Evolutionary conservation across 306 rosid genomes (phyloP).

Genomic region (Prunus fruticosa): DNA sequence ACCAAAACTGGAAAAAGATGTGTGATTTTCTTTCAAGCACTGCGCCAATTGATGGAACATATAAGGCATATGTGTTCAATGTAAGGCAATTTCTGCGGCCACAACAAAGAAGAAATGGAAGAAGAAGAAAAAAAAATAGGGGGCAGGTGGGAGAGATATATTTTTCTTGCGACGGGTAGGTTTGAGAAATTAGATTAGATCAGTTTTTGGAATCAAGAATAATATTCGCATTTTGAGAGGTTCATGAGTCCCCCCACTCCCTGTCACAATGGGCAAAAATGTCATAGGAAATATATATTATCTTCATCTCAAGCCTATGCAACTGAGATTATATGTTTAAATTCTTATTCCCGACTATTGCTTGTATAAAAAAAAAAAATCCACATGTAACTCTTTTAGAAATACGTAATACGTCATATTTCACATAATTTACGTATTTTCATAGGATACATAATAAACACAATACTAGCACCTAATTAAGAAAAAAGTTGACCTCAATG

Average conservation of each 20-base stretch:
- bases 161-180: background rate
- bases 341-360: too few relatives aligned
- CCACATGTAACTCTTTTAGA: background rate
- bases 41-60: background rate
- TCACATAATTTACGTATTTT: background rate
- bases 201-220: background rate
- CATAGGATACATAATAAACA: too few relatives aligned
- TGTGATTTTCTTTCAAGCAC: background rate
- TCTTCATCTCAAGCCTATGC: background rate
- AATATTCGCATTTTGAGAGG: background rate
- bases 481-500: background rate
- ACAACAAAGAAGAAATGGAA: background rate
- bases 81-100: background rate
- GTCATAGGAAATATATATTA: background rate
- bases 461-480: background rate
- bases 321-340: background rate
- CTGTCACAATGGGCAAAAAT: background rate
- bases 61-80: background rate
- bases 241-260: background rate
- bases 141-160: background rate
- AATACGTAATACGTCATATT: background rate
- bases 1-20: slow-evolving; percentile 1
- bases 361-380: too few relatives aligned
- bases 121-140: background rate
- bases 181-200: background rate